Base-by-base conservation (phyloP, 495 filamentous ascomycete species). In the Glutinoglossum americanum region DNA sequence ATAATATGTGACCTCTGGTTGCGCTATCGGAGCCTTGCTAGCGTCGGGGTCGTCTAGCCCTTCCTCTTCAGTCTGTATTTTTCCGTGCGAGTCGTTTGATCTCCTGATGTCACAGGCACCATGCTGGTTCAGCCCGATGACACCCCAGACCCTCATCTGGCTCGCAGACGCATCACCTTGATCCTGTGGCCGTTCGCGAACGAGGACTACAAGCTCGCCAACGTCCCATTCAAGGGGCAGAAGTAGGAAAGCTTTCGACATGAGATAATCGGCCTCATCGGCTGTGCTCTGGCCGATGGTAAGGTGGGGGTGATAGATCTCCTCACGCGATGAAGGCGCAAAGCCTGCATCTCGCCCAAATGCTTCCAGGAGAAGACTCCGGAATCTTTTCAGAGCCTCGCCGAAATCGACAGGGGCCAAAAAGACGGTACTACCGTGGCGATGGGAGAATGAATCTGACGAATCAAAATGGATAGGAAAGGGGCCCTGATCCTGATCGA, bases 201-300 rank as follows among this genome's bases (percentile, higher is more conserved):
- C 64, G 55, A 81, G 60, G 15, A 80, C 68, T 23, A 65, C 69
- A 19, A 81, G 53, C 51, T 68, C 66, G 0, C 65, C 61, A 1
- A 69, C 70, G 3, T 62, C 61, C 75, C 76, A 80, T 17, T 64
- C 58, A 8, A 75, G 32, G 3, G 49, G 37, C 0, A 69, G 68
- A 9, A 80, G 26, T 13, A 68, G 48, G 5, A 60, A 57, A 1
- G 72, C 67, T 53, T 80, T 78, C 10, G 71, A 65, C 19, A 74
- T 30, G 23, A 76, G 60, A 32, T 67, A 74, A 17, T 68, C 64
- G 54, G 62, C 59, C n/a, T 56, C 23, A 7, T 64, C 33, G 19
- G 70, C 69, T 37, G 73, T 69, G 7, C 67, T 76, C 56, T 80
- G 77, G 0, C 72, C 79, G 51, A 82, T 57, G 0, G 74, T 80